Base-by-base conservation (phyloP, 495 filamentous ascomycete genomes). In the Trichoderma reesei region DNA sequence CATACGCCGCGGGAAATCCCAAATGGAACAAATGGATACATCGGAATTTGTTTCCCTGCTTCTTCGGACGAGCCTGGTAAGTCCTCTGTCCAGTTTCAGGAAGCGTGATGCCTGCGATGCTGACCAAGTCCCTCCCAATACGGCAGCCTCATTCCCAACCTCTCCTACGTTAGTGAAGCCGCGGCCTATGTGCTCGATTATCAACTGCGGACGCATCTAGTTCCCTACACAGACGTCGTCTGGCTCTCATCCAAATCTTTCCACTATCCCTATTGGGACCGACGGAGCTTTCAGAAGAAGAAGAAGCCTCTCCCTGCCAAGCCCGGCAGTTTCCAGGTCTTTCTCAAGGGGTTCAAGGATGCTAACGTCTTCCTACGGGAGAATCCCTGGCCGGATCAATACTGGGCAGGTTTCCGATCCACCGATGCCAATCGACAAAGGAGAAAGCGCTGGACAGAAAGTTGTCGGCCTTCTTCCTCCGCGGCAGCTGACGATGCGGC, bases 81-180 rank as follows among this genome's bases (percentile, higher is more conserved):
- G 81, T 66, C 16, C 33, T 6, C 11, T 10, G 14, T 34, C 34
- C 7, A 5, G 5, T 8, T 18, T 16, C 16, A 9, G 8, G n/a
- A 26, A 13, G 3, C 20, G 38, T 14, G 20, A n/a, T 31, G 14
- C n/a, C 11, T 48, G 1, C 2, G 7, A 62, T 65, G 60, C 33
- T 34, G 46, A 34, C 46, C 34, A 39, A 48, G 9, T 44, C 18
- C 5, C 38, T 46, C 38, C 56, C 31, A 34, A 11, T 31, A 11
- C 3, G 3, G n/a, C 64, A 85, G 82, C 71, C 83, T 99, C 63
- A 99, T 99, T 74, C 94, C 94, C 46, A 99, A 99, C 72, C 81
- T 99, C n/a, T 96, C 92, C 60, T 99, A 99, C 73, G 90, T 99
- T 69, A 97, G 92, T 65, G 94, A 99, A 79, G 94, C 94, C 18